Evolutionary conservation across 495 filamentous ascomycete species (phyloP).

Genomic region (Trichoderma parareesei): DNA sequence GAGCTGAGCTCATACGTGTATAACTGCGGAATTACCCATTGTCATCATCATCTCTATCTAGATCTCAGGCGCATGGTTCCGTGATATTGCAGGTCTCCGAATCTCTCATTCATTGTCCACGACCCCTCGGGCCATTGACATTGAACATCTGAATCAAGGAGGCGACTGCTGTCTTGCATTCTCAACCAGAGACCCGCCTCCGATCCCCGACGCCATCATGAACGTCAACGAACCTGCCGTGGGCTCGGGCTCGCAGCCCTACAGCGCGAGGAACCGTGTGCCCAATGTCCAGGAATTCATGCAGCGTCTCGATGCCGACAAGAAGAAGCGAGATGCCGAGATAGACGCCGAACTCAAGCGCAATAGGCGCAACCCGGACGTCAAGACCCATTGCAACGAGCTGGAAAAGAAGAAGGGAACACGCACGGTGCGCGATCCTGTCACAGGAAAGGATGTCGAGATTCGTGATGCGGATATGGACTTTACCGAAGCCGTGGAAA

Average conservation of each 20-base stretch:
- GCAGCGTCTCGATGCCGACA: constrained; percentile 66
- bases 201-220: neutral
- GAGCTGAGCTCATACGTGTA: neutral
- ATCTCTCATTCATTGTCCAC: no score
- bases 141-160: neutral
- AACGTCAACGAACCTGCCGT: constrained; percentile 18
- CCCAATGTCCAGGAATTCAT: constrained; percentile 84
- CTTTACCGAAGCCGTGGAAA: constrained; percentile 61
- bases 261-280: constrained; percentile 65
- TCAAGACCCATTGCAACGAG: constrained; percentile 33
- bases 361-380: constrained; percentile 26
- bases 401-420: constrained; percentile 36
- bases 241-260: constrained; percentile 36
- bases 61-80: no score
- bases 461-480: constrained; percentile 72
- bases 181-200: neutral
- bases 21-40: neutral
- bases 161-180: neutral
- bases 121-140: neutral
- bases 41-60: neutral
- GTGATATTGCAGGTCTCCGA: no score
- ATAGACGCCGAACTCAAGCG: constrained; percentile 48
- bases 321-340: constrained; percentile 61
- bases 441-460: constrained; percentile 74
- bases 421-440: constrained; percentile 76